These are phyloP conservation scores for Chlamydomonas applanata DNA, from an alignment of 139 green algal genomes.

Conservation along the genomic window DNA sequence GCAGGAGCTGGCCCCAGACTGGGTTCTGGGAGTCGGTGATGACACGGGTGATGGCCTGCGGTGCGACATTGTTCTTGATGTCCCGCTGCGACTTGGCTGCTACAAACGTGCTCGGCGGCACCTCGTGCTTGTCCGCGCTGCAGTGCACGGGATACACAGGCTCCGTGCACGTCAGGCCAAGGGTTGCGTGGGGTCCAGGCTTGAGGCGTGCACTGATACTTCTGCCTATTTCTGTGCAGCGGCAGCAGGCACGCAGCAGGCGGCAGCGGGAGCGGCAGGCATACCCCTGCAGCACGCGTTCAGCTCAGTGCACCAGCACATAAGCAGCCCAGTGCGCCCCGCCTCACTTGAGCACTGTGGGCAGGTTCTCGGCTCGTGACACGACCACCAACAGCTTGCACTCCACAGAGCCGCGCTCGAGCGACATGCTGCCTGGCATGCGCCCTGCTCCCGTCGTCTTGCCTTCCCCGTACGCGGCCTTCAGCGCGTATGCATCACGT, in stretches of 20 bases:
- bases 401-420: background rate
- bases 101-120: conserved; percentile 17
- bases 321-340: too few relatives aligned
- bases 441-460: too few relatives aligned
- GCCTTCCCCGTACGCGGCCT: background rate
- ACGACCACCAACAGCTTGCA: conserved; percentile 30
- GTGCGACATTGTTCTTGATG: background rate
- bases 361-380: conserved; percentile 31
- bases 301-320: background rate
- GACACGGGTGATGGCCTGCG: conserved; percentile 29
- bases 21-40: background rate
- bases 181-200: too few relatives aligned
- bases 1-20: conserved; percentile 21
- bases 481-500: conserved; percentile 4
- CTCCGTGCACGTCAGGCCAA: too few relatives aligned
- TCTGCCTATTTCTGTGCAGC: too few relatives aligned
- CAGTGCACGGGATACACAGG: background rate
- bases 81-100: conserved; percentile 17
- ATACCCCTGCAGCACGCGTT: too few relatives aligned
- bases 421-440: too few relatives aligned
- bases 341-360: conserved; percentile 12
- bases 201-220: too few relatives aligned
- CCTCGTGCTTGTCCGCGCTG: background rate
- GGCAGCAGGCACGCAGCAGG: too few relatives aligned
- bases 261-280: too few relatives aligned